Base-by-base conservation (phyloP, 1,139 yeast genomes). In the Hanseniaspora uvarum region DNA sequence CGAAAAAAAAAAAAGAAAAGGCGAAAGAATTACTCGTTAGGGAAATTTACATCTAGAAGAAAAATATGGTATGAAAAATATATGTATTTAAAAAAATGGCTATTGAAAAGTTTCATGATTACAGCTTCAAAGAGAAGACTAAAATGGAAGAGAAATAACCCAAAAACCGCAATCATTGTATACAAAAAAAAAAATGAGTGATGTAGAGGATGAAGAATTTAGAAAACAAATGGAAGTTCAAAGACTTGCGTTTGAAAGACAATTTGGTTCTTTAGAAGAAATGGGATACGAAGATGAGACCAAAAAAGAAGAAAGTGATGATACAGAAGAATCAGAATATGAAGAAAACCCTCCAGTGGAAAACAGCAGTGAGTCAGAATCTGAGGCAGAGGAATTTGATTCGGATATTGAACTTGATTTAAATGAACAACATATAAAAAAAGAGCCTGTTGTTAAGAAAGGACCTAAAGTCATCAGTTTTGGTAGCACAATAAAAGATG, bases 211-310 rank as follows among this genome's bases (percentile, higher is more conserved):
- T 38, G 75, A 70, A 36, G 78, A 74, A n/a, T 77, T 78, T 59
- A 56, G 69, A 63, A 67, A 63, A 50, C 71, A 72, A n/a, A 59
- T 81, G 61, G 86, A 80, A 62, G 62, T 72, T 28, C 86, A 81
- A 57, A 62, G 87, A 58, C 64, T 71, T 30, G 78, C 80, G 55
- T 83, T 83, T 62, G 89, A 83, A 62, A 78, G 79, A 6, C 87
- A 81, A 68, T 83, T 83, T 64, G 87, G 86, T 0, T 69, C 78
- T 3, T 61, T 83, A 6, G 86, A 79, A 60, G 70, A 70, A 2
- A 64, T 79, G 73, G 86, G 86, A 5, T 80, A 66, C 61, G 74
- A 75, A 51, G 86, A 81, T 61, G 77, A 74, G 63, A 69, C 79
- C 7, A 75, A 69, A 57, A 58, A 46, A 45, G 52, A 44, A 18